Conservation (phyloP, 2,329 filamentous ascomycete species). For the Knufia fluminis region DNA sequence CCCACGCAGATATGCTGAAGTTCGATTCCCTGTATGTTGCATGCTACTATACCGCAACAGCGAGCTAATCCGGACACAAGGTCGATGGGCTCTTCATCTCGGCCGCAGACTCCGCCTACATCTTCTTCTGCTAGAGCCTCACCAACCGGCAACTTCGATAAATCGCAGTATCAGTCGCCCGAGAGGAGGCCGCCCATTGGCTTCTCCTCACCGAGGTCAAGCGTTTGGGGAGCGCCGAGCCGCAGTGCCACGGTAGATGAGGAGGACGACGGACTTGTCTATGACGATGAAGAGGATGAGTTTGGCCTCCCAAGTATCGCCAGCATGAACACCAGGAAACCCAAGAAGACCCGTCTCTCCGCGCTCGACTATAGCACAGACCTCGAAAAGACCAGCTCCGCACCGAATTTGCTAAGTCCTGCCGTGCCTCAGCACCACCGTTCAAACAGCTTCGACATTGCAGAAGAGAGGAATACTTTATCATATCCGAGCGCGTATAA, state of each 20-base stretch:
- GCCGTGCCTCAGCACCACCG: conserved; percentile 36
- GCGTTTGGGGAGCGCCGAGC: conserved; percentile 67
- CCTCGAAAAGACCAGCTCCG: conserved; percentile 13
- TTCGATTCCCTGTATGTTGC: conserved; percentile 63
- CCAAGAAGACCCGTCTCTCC: conserved; percentile 31
- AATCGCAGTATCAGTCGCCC: conserved; percentile 17
- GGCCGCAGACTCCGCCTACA: conserved; percentile 27
- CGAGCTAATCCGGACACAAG: conserved; percentile 5
- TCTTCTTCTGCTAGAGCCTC: conserved; percentile 14
- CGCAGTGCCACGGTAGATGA: conserved; percentile 58
- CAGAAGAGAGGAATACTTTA: conserved; percentile 73
- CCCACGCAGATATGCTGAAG: conserved; percentile 89
- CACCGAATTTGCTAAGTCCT: conserved; percentile 14
- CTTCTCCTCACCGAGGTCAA: conserved; percentile 61
- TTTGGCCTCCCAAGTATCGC: conserved; percentile 89
- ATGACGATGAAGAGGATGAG: conserved; percentile 85
- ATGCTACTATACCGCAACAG: too few relatives aligned
- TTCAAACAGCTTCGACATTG: conserved; percentile 87
- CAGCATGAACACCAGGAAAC: conserved; percentile 70
- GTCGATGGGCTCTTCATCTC: conserved; percentile 19
- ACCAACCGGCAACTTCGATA: conserved; percentile 14
- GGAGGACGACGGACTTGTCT: conserved; percentile 60
- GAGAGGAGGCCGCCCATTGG: conserved; percentile 16
- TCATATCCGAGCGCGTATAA: conserved; percentile 84
- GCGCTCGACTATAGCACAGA: background rate